Percentiles rank a stretch among this genome's conserved stretches.
Evolutionary conservation across 108 stramenopile species (phyloP).

Genomic region (Schizochytrium sp.): DNA sequence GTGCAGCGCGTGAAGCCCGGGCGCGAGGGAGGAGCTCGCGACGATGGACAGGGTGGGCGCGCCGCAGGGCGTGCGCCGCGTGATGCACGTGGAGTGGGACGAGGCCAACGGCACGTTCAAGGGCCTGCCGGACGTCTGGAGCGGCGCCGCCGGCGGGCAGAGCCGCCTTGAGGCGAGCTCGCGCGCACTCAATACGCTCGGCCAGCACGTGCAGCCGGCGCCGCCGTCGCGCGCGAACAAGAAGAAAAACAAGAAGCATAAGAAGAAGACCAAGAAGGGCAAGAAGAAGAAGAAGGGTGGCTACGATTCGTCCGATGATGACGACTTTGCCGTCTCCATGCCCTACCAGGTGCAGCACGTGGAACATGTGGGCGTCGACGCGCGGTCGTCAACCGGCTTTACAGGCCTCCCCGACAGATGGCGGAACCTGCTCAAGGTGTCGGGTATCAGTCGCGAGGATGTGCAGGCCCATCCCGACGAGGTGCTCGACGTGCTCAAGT

Average conservation of each 20-base stretch:
- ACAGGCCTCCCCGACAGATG: constrained; percentile 46
- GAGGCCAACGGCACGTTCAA: constrained; percentile 19
- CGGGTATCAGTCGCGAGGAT: constrained; percentile 56
- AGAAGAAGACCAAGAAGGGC: background rate
- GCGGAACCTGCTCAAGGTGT: constrained; percentile 45
- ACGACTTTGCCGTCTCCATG: background rate
- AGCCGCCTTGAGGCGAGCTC: background rate
- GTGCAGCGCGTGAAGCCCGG: no score
- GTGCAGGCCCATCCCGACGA: constrained; percentile 51
- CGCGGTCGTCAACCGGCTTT: constrained; percentile 33
- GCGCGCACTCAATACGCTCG: background rate
- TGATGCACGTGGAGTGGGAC: constrained; percentile 9
- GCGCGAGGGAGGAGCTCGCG: no score
- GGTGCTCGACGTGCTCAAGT: constrained; percentile 52
- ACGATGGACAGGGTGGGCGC: background rate
- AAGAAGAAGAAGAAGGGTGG: background rate
- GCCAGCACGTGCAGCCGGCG: background rate
- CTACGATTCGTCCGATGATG: background rate
- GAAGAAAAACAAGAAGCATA: background rate
- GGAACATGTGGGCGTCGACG: constrained; percentile 36
- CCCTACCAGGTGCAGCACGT: constrained; percentile 53
- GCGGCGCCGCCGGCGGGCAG: background rate
- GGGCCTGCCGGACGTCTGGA: constrained; percentile 28
- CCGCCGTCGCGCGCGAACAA: background rate
- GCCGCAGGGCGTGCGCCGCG: background rate